Conservation (phyloP, 257 asterid species). For the Solanum boliviense region DNA sequence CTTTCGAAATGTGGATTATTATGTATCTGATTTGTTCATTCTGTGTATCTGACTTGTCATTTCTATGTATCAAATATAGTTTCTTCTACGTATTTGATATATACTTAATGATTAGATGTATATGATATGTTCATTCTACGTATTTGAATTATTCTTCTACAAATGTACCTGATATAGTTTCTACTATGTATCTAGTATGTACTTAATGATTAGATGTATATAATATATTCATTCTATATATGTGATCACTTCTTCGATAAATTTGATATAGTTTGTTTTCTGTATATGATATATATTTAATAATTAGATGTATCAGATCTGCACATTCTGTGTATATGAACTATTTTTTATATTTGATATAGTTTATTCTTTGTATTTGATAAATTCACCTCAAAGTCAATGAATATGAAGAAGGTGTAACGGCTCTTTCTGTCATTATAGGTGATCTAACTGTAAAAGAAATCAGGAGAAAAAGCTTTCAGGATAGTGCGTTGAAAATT, state of each 20-base stretch:
- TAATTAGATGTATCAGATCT: no score
- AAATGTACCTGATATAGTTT: background rate
- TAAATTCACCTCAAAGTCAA: background rate
- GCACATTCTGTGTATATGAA: no score
- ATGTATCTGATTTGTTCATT: background rate
- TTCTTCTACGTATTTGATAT: no score
- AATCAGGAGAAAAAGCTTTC: no score
- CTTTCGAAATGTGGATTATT: background rate
- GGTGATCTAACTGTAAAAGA: no score
- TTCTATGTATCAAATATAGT: no score
- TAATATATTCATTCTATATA: no score
- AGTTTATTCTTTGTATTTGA: background rate
- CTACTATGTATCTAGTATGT: background rate
- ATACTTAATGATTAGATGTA: background rate
- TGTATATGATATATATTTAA: no score
- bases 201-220: background rate
- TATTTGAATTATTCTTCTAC: background rate
- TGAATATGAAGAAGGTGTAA: background rate
- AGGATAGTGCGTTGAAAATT: no score
- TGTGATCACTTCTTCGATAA: background rate
- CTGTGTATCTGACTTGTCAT: no score
- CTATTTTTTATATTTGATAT: no score
- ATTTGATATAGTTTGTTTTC: background rate
- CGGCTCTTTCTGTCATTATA: no score
- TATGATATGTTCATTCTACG: background rate